These are phyloP conservation scores for Skeletonema costatum DNA, from an alignment of 108 stramenopile genomes.

Conservation along the genomic window DNA sequence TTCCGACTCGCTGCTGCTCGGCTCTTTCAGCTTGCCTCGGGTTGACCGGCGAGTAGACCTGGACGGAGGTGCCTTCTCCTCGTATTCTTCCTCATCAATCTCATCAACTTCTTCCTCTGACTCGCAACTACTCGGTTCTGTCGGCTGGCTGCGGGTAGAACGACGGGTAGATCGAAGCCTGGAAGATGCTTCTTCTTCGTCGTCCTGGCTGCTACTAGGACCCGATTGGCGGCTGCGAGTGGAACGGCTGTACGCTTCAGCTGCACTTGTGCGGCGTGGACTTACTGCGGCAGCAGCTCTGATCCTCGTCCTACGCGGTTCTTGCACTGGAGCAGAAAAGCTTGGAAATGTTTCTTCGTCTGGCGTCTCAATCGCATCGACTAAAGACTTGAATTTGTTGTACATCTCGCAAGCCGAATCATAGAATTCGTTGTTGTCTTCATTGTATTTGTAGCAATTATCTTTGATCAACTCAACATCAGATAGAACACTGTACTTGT, in stretches of 20 bases:
- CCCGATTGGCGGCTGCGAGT: slow-evolving; percentile 4
- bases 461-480: slow-evolving; percentile 78
- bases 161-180: slow-evolving; percentile 3
- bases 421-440: slow-evolving; percentile 52
- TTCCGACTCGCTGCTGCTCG: not conserved
- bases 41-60: not conserved
- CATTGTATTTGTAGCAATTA: slow-evolving; percentile 88
- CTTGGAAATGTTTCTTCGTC: not conserved
- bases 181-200: not conserved
- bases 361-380: slow-evolving; percentile 35
- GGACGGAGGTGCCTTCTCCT: not conserved
- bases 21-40: not conserved
- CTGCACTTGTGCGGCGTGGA: not conserved
- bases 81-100: slow-evolving; percentile 4
- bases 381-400: slow-evolving; percentile 55
- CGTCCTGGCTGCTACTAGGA: not conserved
- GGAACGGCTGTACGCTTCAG: slow-evolving; percentile 1
- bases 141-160: not conserved
- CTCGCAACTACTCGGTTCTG: slow-evolving; percentile 3
- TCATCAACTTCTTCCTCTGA: slow-evolving; percentile 1
- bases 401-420: slow-evolving; percentile 57
- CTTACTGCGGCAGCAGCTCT: not conserved
- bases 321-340: not conserved
- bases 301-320: not conserved
- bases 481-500: slow-evolving; percentile 65